A percentile compares a stretch with the other conserved stretches of the same genome.
phyloP scores from a whole-genome alignment of 331 rosid genomes.

The Stylosanthes scabra region DNA sequence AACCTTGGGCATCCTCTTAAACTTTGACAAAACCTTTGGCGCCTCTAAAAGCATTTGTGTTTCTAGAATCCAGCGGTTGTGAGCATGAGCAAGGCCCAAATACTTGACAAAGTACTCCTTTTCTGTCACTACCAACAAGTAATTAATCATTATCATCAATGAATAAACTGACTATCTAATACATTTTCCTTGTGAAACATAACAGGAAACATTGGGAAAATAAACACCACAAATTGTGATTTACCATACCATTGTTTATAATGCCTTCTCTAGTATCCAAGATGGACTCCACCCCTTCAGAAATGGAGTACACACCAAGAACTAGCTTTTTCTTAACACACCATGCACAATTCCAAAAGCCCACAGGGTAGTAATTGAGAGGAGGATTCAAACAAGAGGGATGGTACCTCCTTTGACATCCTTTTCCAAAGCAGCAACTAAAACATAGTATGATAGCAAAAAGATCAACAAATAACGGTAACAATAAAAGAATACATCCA shows the following conservation, averaged over 20 bases:
- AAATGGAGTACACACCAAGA: conserved; percentile 48
- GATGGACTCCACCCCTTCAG: conserved; percentile 44
- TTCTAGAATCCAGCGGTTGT: conserved; percentile 55
- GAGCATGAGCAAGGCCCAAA: conserved; percentile 51
- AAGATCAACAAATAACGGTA: conserved; percentile 15
- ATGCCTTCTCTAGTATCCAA: conserved; percentile 44
- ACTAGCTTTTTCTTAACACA: conserved; percentile 45
- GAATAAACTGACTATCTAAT: conserved; percentile 5
- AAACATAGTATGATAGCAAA: conserved; percentile 24
- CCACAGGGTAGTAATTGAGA: conserved; percentile 42
- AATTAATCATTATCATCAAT: conserved; percentile 22
- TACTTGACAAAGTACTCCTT: conserved; percentile 52
- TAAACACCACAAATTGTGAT: not conserved
- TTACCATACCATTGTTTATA: conserved; percentile 35
- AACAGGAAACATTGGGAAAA: not conserved
- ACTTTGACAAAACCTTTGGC: conserved; percentile 48
- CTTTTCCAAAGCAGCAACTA: conserved; percentile 50
- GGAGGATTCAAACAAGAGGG: conserved; percentile 51
- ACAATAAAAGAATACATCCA: not conserved
- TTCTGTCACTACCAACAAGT: conserved; percentile 41
- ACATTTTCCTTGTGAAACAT: not conserved
- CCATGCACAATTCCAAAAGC: conserved; percentile 48
- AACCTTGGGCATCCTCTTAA: conserved; percentile 43
- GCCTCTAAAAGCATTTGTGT: conserved; percentile 38
- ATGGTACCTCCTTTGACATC: conserved; percentile 48